A percentile compares a stretch with the other conserved stretches of the same genome.
Conservation (phyloP, 495 filamentous ascomycete genomes). For the Ramalina peruviana region DNA sequence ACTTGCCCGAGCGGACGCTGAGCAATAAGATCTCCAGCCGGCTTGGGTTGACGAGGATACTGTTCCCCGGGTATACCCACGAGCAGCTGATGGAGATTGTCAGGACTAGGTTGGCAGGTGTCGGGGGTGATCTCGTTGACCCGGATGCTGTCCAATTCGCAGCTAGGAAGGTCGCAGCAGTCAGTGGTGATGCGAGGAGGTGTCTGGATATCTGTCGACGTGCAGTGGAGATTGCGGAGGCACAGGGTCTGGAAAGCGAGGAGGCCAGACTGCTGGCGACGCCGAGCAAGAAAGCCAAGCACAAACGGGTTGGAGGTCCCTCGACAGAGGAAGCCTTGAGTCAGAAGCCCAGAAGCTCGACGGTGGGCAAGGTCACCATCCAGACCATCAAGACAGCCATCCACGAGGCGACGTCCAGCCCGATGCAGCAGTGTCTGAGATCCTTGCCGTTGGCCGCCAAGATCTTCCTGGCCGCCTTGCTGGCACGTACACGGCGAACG, state of each 20-base stretch:
- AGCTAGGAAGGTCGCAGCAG: constrained; percentile 88
- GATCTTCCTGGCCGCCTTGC: constrained; percentile 67
- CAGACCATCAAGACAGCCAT: constrained; percentile 87
- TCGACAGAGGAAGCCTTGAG: not conserved
- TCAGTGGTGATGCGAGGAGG: constrained; percentile 83
- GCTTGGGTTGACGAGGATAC: constrained; percentile 79
- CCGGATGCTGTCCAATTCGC: constrained; percentile 94
- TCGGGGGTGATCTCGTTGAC: constrained; percentile 82
- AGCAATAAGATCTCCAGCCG: constrained; percentile 96
- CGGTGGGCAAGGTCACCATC: constrained; percentile 61
- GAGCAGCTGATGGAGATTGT: constrained; percentile 98
- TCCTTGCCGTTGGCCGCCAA: constrained; percentile 69
- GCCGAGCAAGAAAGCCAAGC: constrained; percentile 28
- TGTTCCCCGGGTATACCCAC: constrained; percentile 94
- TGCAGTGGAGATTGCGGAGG: constrained; percentile 90
- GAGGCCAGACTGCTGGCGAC: constrained; percentile 14
- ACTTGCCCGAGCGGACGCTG: constrained; percentile 88
- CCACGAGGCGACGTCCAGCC: constrained; percentile 82
- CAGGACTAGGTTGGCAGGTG: constrained; percentile 69
- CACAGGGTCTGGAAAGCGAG: constrained; percentile 31
- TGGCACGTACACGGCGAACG: constrained; percentile 64
- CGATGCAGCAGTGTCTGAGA: constrained; percentile 76
- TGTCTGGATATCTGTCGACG: constrained; percentile 91
- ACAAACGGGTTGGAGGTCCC: not conserved
- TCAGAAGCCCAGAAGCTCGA: not conserved